phyloP scores from a whole-genome alignment of 176 grass and related monocot species.

The Triticum dicoccoides region DNA sequence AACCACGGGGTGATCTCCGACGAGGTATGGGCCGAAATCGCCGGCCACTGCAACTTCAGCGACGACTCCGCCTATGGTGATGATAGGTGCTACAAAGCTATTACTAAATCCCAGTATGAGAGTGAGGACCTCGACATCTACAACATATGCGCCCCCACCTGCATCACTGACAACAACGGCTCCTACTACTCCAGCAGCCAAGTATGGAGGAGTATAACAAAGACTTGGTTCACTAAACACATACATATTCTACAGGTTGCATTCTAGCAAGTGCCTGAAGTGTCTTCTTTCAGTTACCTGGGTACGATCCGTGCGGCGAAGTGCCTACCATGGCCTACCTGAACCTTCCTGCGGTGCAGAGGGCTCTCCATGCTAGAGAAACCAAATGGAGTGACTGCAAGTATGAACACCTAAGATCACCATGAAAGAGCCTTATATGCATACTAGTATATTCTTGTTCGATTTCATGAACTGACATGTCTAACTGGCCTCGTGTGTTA shows the following conservation, averaged over 20 bases:
- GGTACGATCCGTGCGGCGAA: not conserved
- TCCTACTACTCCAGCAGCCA: slow-evolving; percentile 3
- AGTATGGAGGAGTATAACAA: not conserved
- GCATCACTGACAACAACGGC: not conserved
- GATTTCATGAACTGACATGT: not conserved
- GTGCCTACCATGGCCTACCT: not conserved
- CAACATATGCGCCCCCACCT: not conserved
- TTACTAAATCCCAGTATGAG: not conserved
- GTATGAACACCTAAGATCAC: no score
- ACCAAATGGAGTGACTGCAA: not conserved
- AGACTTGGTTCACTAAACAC: no score
- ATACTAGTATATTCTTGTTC: not conserved
- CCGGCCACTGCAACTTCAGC: not conserved
- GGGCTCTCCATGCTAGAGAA: not conserved
- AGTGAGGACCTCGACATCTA: not conserved
- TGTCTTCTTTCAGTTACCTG: not conserved
- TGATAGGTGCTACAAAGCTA: not conserved
- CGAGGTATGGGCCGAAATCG: not conserved
- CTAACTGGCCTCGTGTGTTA: no score
- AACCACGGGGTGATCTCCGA: not conserved
- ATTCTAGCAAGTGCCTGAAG: not conserved
- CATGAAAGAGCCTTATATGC: no score
- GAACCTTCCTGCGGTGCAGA: not conserved
- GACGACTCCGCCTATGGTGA: not conserved
- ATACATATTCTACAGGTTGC: not conserved